phyloP scores from a whole-genome alignment of 1,139 yeast genomes.

The Blastobotrys illinoisensis region DNA sequence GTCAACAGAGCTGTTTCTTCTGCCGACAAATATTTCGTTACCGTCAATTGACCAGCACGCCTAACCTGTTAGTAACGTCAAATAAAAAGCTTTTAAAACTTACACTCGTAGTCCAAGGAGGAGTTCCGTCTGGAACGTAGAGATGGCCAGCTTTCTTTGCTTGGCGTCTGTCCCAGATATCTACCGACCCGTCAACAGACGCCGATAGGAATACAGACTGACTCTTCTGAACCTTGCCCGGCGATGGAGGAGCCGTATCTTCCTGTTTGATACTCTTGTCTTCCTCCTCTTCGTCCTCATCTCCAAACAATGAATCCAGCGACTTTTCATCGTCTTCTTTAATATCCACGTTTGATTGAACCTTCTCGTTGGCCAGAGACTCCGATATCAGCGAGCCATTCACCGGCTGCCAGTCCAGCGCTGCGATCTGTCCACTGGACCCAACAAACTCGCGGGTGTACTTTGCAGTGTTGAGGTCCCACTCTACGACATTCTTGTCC shows the following conservation, averaged over 20 bases:
- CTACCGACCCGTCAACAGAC: slow-evolving; percentile 76
- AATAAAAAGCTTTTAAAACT: slow-evolving; percentile 8
- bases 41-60: slow-evolving; percentile 90
- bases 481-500: slow-evolving; percentile 65
- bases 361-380: slow-evolving; percentile 16
- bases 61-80: slow-evolving; percentile 18
- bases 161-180: slow-evolving; percentile 76
- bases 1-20: slow-evolving; percentile 85
- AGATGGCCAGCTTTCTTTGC: slow-evolving; percentile 46
- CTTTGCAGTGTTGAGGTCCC: slow-evolving; percentile 83
- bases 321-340: slow-evolving; percentile 50
- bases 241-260: not conserved
- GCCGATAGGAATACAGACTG: slow-evolving; percentile 69
- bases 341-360: slow-evolving; percentile 12
- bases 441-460: slow-evolving; percentile 40
- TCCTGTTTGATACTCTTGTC: slow-evolving; percentile 3
- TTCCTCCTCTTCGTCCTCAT: slow-evolving; percentile 54
- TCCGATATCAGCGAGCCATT: slow-evolving; percentile 45
- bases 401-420: slow-evolving; percentile 70
- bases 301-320: slow-evolving; percentile 77
- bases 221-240: slow-evolving; percentile 31
- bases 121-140: slow-evolving; percentile 59
- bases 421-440: slow-evolving; percentile 73
- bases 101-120: slow-evolving; percentile 83
- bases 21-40: slow-evolving; percentile 70